Base-by-base conservation (phyloP, 805 yeast genomes). In the Novakomyces olei region DNA sequence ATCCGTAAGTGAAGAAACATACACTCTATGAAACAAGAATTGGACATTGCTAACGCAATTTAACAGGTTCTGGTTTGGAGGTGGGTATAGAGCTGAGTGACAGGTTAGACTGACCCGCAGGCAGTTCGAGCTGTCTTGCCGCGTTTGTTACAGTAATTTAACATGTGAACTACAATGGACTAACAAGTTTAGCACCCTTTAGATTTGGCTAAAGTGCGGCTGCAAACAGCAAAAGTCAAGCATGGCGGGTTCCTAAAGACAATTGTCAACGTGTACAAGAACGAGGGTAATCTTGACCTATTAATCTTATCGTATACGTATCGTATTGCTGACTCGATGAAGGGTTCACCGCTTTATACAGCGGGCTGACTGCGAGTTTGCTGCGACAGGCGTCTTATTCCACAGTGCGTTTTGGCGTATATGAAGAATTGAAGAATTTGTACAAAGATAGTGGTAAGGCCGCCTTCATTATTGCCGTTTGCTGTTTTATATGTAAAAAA, bases 351-450 rank as follows among this genome's bases (percentile, higher is more conserved):
- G 76, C 74, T 23, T 61, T 76, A n/a, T 79, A 80, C 47, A 67
- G 78, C 1, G 93, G 93, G 1, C 58, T 79, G 26, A 67, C 77
- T 35, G 93, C 93, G 1, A 73, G 88, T 2, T 50, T 80, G 26
- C 55, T 79, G 35, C 67, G 93, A 48, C 93, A 80, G 52, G 88
- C 79, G 2, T 78, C 93, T 2, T 79, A 80, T 49, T 77, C 92
- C 1, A 72, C 91, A 2, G 72, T 80, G 1, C 59, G 93, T 47
- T 79, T 79, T 45, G 93, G 92, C 27, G 67, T 72, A n/a, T 79
- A 79, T 50, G 93, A 79, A 49, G 60, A 58, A 37, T 56, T 78
- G 44, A n/a, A n/a, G n/a, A n/a, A n/a, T n/a, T n/a, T n/a, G 28
- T 7, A 15, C 28, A 10, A 6, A 7, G 15, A n/a, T 6, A 26